Conservation (phyloP, 139 green algal species). For the Choricystis sp. region DNA sequence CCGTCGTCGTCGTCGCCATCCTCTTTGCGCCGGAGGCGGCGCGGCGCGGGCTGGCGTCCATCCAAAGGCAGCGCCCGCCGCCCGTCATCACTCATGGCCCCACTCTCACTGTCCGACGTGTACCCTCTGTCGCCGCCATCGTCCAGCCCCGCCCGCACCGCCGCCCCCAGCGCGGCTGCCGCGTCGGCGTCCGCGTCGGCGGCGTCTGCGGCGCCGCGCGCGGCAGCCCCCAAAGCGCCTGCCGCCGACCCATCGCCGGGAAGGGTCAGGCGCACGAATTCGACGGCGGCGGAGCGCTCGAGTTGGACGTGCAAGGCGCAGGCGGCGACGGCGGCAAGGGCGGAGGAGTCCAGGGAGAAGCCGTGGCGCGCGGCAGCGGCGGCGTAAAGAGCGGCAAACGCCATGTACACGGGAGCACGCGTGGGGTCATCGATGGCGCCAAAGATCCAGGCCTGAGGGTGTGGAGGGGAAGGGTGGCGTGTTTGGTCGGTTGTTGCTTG, state of each 20-base stretch:
- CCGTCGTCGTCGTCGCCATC: neutral
- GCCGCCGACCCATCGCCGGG: neutral
- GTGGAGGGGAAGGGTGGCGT: neutral
- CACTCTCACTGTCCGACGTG: too few relatives aligned
- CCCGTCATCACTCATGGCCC: too few relatives aligned
- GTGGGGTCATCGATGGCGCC: constrained; percentile 25
- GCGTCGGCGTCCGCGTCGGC: too few relatives aligned
- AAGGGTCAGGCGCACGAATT: neutral
- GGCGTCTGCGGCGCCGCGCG: neutral
- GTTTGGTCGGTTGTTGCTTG: neutral
- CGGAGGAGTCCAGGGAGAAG: constrained; percentile 37
- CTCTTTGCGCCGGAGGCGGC: neutral
- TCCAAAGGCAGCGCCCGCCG: too few relatives aligned
- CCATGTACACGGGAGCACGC: constrained; percentile 28
- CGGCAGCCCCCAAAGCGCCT: neutral
- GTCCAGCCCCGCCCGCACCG: neutral
- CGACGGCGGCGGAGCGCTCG: neutral
- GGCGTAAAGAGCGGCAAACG: constrained; percentile 37
- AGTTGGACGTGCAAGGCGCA: neutral
- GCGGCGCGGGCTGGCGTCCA: too few relatives aligned
- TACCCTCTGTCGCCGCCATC: too few relatives aligned
- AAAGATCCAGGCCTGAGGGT: constrained; percentile 49
- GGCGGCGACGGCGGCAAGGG: neutral
- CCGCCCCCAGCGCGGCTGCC: neutral
- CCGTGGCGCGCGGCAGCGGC: constrained; percentile 38